These are phyloP conservation scores for Saururus chinensis DNA, from an alignment of 164 flowering plant genomes.

Conservation along the genomic window DNA sequence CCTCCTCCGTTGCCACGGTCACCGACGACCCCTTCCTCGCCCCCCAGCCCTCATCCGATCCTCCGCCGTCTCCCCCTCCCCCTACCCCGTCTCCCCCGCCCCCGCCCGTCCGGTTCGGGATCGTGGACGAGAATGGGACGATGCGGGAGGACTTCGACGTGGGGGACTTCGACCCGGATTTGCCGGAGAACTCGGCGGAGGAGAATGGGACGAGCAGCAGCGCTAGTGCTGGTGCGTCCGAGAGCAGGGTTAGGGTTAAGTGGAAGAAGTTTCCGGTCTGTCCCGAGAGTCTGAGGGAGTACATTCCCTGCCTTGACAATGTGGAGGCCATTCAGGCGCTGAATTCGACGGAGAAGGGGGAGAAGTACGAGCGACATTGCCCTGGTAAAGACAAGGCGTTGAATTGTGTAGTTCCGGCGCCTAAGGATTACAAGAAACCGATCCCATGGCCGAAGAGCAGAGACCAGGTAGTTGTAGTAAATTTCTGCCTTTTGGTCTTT, in stretches of 20 bases:
- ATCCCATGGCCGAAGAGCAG: slow-evolving; percentile 92
- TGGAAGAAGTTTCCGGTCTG: slow-evolving; percentile 47
- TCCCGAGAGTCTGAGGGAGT: slow-evolving; percentile 52
- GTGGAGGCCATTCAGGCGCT: slow-evolving; percentile 43
- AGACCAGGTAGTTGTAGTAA: slow-evolving; percentile 52
- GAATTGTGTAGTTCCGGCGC: slow-evolving; percentile 83
- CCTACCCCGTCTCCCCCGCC: slow-evolving; percentile 38
- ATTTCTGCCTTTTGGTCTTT: no score
- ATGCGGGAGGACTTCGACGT: slow-evolving; percentile 78
- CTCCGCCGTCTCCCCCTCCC: slow-evolving; percentile 15
- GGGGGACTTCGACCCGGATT: slow-evolving; percentile 63
- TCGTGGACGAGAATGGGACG: slow-evolving; percentile 72
- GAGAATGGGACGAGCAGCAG: slow-evolving; percentile 19
- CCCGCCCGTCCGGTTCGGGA: slow-evolving; percentile 48
- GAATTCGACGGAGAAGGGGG: slow-evolving; percentile 52
- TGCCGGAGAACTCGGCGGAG: slow-evolving; percentile 46
- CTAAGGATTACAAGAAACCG: slow-evolving; percentile 49
- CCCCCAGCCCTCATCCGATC: slow-evolving; percentile 1
- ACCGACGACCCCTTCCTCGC: slow-evolving; percentile 20
- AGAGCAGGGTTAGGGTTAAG: slow-evolving; percentile 15
- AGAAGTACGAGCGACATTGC: slow-evolving; percentile 73
- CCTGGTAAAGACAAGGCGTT: slow-evolving; percentile 42
- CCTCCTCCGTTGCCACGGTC: slow-evolving; percentile 1
- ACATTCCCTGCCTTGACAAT: slow-evolving; percentile 72
- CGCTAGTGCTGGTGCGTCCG: background rate